Evolutionary conservation across 1,139 yeast species (phyloP).

Genomic region (Scheffersomyces segobiensis): DNA sequence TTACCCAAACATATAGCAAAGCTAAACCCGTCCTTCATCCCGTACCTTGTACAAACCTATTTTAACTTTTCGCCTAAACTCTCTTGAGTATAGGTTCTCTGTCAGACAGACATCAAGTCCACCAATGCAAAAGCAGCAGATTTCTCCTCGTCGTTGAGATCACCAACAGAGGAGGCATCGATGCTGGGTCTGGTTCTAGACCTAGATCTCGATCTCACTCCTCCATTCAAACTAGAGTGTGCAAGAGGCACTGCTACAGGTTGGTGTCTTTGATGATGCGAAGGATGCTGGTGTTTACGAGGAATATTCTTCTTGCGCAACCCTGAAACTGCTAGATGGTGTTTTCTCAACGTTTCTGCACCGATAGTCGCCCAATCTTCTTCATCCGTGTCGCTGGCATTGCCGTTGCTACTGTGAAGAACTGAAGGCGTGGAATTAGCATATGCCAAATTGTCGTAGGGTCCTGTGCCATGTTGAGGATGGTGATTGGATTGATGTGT

Average conservation of each 20-base stretch:
- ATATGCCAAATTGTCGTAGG: constrained; percentile 10
- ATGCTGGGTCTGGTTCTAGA: neutral
- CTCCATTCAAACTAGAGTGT: neutral
- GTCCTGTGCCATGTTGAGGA: constrained; percentile 9
- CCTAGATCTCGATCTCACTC: neutral
- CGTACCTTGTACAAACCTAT: neutral
- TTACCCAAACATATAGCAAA: neutral
- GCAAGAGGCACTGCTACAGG: too few species aligned
- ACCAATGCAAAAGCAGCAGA: constrained; percentile 66
- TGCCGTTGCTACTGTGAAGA: constrained; percentile 8
- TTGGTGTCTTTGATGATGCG: neutral
- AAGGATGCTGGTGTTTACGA: neutral
- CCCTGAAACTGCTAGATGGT: neutral
- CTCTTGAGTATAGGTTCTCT: neutral
- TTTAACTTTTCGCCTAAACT: neutral
- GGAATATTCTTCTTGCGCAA: constrained; percentile 1
- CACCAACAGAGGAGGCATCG: constrained; percentile 4
- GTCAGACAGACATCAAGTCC: constrained; percentile 47
- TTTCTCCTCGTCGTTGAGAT: constrained; percentile 41
- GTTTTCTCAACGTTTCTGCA: constrained; percentile 56
- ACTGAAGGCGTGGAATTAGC: constrained; percentile 13
- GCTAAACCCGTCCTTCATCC: neutral
- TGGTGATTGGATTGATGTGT: constrained; percentile 2
- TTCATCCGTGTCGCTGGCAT: constrained; percentile 70
- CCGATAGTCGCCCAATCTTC: constrained; percentile 95